phyloP scores from a whole-genome alignment of 495 filamentous ascomycete species.

The Penicillium pulvis region DNA sequence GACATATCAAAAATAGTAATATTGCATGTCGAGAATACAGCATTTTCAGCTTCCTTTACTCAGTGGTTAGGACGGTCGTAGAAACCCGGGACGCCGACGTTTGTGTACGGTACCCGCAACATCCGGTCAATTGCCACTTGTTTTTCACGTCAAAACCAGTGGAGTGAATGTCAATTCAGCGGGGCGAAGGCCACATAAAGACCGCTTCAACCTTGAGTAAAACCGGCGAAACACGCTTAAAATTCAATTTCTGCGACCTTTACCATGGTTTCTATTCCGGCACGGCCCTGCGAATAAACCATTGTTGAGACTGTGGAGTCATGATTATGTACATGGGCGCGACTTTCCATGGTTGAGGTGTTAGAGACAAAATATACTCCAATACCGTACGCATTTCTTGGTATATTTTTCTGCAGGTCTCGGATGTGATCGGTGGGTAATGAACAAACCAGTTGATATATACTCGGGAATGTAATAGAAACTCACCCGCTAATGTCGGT shows the following conservation, averaged over 20 bases:
- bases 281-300: conserved; percentile 32
- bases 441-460: conserved; percentile 2
- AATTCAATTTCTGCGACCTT: neutral
- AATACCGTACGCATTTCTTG: neutral
- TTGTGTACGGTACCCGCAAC: conserved; percentile 26
- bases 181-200: conserved; percentile 14
- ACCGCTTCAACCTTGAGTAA: neutral
- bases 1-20: neutral
- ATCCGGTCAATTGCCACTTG: conserved; percentile 15
- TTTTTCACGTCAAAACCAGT: conserved; percentile 27
- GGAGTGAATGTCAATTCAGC: conserved; percentile 24
- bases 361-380: conserved; percentile 10
- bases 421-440: neutral
- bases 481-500: neutral
- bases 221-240: neutral
- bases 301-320: conserved; percentile 28
- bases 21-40: neutral
- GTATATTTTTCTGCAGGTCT: neutral
- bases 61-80: neutral
- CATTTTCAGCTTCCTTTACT: too few relatives aligned
- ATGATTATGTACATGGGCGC: conserved; percentile 12
- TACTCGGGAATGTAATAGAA: neutral
- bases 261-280: conserved; percentile 30
- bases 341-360: conserved; percentile 22
- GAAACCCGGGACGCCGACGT: conserved; percentile 5